A percentile compares a stretch with the other conserved stretches of the same genome.
These are phyloP conservation scores for Herpetomonas muscarum DNA, from an alignment of 208 protist species.

Conservation along the genomic window DNA sequence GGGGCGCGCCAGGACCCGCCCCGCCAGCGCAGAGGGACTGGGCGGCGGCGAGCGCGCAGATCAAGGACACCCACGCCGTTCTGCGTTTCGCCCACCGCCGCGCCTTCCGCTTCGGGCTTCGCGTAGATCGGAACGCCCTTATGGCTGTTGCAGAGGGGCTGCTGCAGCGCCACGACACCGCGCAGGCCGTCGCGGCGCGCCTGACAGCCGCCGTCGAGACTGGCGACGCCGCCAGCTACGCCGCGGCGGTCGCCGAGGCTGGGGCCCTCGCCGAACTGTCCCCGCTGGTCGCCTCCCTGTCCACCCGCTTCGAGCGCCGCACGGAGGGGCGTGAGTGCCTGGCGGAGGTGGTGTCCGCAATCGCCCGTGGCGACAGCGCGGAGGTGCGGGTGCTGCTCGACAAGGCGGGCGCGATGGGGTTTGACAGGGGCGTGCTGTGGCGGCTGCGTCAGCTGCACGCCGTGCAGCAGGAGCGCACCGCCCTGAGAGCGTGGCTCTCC, in stretches of 20 bases:
- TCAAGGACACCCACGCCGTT: conserved; percentile 26
- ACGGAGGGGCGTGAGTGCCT: not conserved
- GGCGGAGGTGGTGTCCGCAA: not conserved
- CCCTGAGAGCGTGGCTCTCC: not conserved
- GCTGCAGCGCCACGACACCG: conserved; percentile 26
- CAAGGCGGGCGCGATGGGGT: not conserved
- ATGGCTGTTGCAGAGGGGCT: conserved; percentile 39
- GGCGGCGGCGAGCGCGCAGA: conserved; percentile 10
- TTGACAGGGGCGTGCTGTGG: not conserved
- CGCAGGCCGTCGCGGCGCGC: conserved; percentile 17
- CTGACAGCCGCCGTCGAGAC: conserved; percentile 14
- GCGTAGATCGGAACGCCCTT: conserved; percentile 20
- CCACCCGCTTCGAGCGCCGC: not conserved
- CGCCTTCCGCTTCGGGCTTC: conserved; percentile 47
- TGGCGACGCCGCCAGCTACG: conserved; percentile 13
- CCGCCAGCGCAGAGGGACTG: not conserved
- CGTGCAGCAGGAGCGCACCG: not conserved
- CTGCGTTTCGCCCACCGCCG: conserved; percentile 52
- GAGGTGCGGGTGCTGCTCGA: not conserved
- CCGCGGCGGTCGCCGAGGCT: conserved; percentile 14
- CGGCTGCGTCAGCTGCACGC: not conserved
- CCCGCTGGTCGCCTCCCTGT: conserved; percentile 13
- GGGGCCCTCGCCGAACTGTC: conserved; percentile 7
- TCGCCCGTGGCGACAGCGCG: not conserved
- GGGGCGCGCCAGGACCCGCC: not conserved